Percentiles rank a stretch among this genome's conserved stretches.
Evolutionary conservation across 352 stramenopile genomes (phyloP).

Genomic region (Pythium volutum): DNA sequence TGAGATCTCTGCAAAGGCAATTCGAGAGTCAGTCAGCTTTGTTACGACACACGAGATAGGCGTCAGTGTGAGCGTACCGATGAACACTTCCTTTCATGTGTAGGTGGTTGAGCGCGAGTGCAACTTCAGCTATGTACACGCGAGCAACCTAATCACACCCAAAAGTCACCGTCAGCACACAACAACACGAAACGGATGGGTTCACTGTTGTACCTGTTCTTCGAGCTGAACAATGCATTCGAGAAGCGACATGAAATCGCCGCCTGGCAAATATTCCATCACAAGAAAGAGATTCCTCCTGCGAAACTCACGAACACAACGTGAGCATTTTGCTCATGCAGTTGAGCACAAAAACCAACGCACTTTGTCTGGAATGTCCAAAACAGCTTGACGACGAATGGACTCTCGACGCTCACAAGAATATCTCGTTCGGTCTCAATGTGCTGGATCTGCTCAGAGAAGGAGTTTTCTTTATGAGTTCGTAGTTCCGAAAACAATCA

Average conservation of each 20-base stretch:
- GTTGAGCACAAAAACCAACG: constrained; percentile 6
- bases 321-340: neutral
- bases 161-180: neutral
- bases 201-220: constrained; percentile 50
- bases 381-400: constrained; percentile 90
- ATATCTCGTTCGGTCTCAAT: constrained; percentile 90
- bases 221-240: constrained; percentile 87
- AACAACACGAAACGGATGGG: neutral
- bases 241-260: constrained; percentile 89
- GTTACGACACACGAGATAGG: neutral
- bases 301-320: neutral
- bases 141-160: constrained; percentile 53
- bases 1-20: constrained; percentile 71
- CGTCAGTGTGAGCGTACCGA: constrained; percentile 32
- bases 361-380: constrained; percentile 90
- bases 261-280: constrained; percentile 89
- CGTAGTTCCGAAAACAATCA: neutral
- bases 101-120: constrained; percentile 82
- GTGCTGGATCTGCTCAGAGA: constrained; percentile 53
- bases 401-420: constrained; percentile 80
- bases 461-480: neutral
- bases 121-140: constrained; percentile 87
- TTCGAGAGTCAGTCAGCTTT: too few species aligned
- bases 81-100: constrained; percentile 85
- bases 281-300: constrained; percentile 86